Conservation (phyloP, 2,329 filamentous ascomycete genomes). For the Hypoxylon sp. region DNA sequence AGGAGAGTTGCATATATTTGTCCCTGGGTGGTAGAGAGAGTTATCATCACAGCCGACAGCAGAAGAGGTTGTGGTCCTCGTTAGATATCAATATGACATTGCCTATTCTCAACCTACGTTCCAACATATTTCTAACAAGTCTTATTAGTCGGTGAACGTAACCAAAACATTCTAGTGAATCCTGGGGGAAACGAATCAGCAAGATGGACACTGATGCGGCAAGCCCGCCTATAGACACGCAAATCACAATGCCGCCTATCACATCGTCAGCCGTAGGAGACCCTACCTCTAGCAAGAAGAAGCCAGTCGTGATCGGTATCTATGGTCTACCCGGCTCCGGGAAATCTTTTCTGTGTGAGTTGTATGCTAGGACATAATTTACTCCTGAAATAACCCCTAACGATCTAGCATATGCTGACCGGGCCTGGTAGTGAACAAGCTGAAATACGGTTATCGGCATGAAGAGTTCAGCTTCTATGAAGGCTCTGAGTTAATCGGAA, state of each 20-base stretch:
- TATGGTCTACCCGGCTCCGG: conserved; percentile 46
- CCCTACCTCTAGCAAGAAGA: background rate
- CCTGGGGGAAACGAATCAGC: background rate
- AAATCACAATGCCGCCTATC: background rate
- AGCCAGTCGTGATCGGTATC: conserved; percentile 43
- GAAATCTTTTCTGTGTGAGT: conserved; percentile 33
- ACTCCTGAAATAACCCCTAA: background rate
- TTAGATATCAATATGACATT: background rate
- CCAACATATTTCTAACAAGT: background rate
- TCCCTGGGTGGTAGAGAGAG: background rate
- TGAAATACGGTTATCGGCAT: conserved; percentile 56
- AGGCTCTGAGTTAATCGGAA: conserved; percentile 64
- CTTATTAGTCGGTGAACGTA: background rate
- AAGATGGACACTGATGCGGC: background rate
- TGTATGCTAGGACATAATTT: background rate
- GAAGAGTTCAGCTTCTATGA: conserved; percentile 65
- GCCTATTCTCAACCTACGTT: background rate
- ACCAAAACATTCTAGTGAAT: background rate
- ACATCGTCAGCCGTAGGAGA: background rate
- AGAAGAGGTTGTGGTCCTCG: background rate
- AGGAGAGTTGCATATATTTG: background rate
- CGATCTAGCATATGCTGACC: conserved; percentile 6
- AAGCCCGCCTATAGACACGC: background rate
- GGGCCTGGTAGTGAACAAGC: conserved; percentile 55
- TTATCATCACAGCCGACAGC: background rate